These are phyloP conservation scores for Amphicarpaea edgeworthii DNA, from an alignment of 306 rosid genomes.

Conservation along the genomic window DNA sequence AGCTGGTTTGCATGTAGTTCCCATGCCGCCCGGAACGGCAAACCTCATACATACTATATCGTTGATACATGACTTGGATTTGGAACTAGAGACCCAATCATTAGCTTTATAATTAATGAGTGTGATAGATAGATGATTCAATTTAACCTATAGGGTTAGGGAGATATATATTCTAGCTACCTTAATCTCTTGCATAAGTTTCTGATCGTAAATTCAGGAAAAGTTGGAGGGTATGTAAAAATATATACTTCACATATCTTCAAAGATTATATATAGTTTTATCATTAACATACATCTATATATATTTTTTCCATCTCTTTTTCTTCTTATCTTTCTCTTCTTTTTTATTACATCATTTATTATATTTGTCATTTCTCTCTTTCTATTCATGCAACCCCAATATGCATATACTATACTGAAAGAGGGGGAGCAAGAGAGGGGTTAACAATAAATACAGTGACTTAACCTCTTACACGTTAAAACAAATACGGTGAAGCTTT, in stretches of 20 bases:
- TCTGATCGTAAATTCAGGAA: not conserved
- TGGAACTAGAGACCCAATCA: conserved; percentile 52
- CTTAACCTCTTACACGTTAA: too few relatives aligned
- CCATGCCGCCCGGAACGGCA: conserved; percentile 45
- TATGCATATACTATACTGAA: too few relatives aligned
- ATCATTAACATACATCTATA: not conserved
- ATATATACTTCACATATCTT: not conserved
- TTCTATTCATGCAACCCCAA: not conserved
- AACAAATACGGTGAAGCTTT: not conserved
- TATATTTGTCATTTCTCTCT: not conserved
- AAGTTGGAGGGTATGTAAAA: not conserved
- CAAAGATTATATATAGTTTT: not conserved
- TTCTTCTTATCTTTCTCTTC: not conserved
- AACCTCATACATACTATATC: conserved; percentile 44
- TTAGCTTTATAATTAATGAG: conserved; percentile 37
- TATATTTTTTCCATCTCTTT: not conserved
- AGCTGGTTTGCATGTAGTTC: conserved; percentile 47
- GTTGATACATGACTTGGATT: conserved; percentile 48
- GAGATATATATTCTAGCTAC: not conserved
- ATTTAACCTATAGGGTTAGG: not conserved
- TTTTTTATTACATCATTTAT: not conserved
- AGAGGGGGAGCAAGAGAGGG: too few relatives aligned
- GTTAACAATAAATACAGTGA: not conserved
- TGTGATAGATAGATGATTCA: not conserved
- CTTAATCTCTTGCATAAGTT: conserved; percentile 9